Evolutionary conservation across 768 basidiomycete genomes (phyloP).

Genomic region (Auriscalpium microsporum): DNA sequence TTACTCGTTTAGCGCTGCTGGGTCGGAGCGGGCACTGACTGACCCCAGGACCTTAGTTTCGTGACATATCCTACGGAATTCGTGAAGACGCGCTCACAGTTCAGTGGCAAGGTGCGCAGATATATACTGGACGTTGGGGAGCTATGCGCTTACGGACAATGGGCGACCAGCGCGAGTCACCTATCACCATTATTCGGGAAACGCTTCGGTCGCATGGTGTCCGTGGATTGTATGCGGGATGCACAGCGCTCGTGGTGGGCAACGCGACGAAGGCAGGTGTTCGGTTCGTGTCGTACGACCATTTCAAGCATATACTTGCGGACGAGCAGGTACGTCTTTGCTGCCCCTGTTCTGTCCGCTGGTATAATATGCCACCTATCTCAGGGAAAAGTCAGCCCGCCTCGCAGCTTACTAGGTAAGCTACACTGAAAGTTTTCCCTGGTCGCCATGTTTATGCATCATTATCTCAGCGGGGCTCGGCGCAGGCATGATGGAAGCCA

Average conservation of each 20-base stretch:
- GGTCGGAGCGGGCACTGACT: constrained; percentile 22
- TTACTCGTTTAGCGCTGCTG: neutral
- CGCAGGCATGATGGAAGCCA: constrained; percentile 86
- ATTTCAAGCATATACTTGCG: constrained; percentile 77
- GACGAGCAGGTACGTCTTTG: constrained; percentile 60
- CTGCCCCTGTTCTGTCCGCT: neutral
- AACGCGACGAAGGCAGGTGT: constrained; percentile 95
- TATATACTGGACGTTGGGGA: neutral
- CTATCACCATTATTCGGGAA: constrained; percentile 61
- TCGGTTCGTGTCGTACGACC: constrained; percentile 89
- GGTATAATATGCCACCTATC: neutral
- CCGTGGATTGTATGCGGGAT: constrained; percentile 87
- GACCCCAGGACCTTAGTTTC: constrained; percentile 46
- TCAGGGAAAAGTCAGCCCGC: constrained; percentile 87
- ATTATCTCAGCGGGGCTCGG: constrained; percentile 54
- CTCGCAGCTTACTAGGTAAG: constrained; percentile 73
- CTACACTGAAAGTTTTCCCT: neutral
- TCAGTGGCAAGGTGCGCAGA: constrained; percentile 61
- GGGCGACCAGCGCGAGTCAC: constrained; percentile 48
- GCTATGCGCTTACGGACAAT: neutral
- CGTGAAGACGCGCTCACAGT: constrained; percentile 91
- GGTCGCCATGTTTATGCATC: neutral
- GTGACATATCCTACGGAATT: constrained; percentile 87
- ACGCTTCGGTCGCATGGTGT: constrained; percentile 74
- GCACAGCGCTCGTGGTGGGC: constrained; percentile 80